Percentiles rank a stretch among this genome's conserved stretches.
These are phyloP conservation scores for Aspergillus ochraceoroseus DNA, from an alignment of 2,329 filamentous ascomycete genomes.

Conservation along the genomic window DNA sequence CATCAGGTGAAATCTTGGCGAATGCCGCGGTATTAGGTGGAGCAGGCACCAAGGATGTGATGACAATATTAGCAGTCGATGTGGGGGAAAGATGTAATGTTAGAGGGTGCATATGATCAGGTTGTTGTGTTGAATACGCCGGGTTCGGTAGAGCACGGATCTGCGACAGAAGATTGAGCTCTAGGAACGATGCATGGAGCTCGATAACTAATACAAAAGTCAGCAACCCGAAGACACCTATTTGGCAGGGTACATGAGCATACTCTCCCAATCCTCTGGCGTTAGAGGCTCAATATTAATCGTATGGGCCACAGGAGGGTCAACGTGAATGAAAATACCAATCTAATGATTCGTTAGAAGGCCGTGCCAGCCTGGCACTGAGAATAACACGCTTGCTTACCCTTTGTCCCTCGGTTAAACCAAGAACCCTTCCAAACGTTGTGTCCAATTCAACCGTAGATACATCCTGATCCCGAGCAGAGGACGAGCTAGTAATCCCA, in stretches of 20 bases:
- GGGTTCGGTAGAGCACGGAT: slow-evolving; percentile 92
- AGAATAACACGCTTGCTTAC: slow-evolving; percentile 43
- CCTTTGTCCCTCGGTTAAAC: slow-evolving; percentile 75
- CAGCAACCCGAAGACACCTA: slow-evolving; percentile 7
- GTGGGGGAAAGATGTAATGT: slow-evolving; percentile 92
- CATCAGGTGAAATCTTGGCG: slow-evolving; percentile 87
- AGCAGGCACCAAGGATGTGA: slow-evolving; percentile 75
- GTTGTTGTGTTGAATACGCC: slow-evolving; percentile 52
- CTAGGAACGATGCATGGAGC: slow-evolving; percentile 89
- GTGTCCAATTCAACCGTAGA: slow-evolving; percentile 80
- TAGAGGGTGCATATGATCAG: slow-evolving; percentile 65
- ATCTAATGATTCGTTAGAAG: slow-evolving; percentile 44
- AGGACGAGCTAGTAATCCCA: slow-evolving; percentile 59
- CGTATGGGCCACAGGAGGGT: slow-evolving; percentile 85
- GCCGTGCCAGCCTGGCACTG: slow-evolving; percentile 30
- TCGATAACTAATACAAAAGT: slow-evolving; percentile 65
- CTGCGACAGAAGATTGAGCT: slow-evolving; percentile 87
- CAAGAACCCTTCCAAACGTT: slow-evolving; percentile 71
- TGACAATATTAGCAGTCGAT: slow-evolving; percentile 84
- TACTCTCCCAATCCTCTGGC: slow-evolving; percentile 90
- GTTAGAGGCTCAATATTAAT: slow-evolving; percentile 96
- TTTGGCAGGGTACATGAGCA: slow-evolving; percentile 17
- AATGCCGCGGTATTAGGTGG: slow-evolving; percentile 67
- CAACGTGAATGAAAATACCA: slow-evolving; percentile 68
- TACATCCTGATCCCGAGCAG: slow-evolving; percentile 66